Conservation (phyloP, 495 filamentous ascomycete species). For the Pseudotulostoma volvatum region DNA sequence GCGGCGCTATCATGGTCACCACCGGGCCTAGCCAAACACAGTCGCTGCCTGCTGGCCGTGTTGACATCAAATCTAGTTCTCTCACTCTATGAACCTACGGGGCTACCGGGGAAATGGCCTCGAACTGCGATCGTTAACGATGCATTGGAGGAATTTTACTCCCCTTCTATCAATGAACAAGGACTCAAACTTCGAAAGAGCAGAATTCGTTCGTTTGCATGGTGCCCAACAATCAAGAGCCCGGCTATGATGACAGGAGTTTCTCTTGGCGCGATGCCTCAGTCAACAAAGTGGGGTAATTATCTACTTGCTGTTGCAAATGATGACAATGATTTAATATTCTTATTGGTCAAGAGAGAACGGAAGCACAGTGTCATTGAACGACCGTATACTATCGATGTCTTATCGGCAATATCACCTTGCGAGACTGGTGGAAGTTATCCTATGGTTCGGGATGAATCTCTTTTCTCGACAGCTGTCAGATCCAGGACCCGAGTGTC, state of each 20-base stretch:
- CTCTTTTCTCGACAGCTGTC: conserved; percentile 17
- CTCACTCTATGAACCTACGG: conserved; percentile 29
- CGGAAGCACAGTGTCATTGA: background rate
- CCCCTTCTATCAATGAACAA: conserved; percentile 3
- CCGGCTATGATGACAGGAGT: conserved; percentile 2
- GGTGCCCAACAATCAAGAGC: conserved; percentile 22
- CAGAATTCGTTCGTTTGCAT: conserved; percentile 26
- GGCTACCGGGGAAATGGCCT: conserved; percentile 24
- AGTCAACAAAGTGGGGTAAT: conserved; percentile 33
- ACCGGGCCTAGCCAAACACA: conserved; percentile 39
- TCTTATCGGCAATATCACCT: conserved; percentile 13
- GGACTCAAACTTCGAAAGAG: conserved; percentile 11
- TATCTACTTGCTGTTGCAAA: conserved; percentile 22
- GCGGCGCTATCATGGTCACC: conserved; percentile 43
- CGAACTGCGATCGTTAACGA: conserved; percentile 30
- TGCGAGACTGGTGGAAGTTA: conserved; percentile 5
- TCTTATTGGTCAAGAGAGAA: conserved; percentile 12
- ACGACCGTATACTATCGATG: conserved; percentile 9
- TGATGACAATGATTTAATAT: conserved; percentile 26
- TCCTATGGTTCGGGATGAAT: conserved; percentile 9
- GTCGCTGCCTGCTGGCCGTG: conserved; percentile 41
- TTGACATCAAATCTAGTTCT: conserved; percentile 41
- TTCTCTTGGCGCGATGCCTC: conserved; percentile 5
- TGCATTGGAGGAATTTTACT: conserved; percentile 13
- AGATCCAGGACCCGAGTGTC: conserved; percentile 10